Percentiles rank a stretch among this genome's conserved stretches.
These are phyloP conservation scores for Plectosphaerella cucumerina DNA, from an alignment of 2,329 filamentous ascomycete genomes.

Conservation along the genomic window DNA sequence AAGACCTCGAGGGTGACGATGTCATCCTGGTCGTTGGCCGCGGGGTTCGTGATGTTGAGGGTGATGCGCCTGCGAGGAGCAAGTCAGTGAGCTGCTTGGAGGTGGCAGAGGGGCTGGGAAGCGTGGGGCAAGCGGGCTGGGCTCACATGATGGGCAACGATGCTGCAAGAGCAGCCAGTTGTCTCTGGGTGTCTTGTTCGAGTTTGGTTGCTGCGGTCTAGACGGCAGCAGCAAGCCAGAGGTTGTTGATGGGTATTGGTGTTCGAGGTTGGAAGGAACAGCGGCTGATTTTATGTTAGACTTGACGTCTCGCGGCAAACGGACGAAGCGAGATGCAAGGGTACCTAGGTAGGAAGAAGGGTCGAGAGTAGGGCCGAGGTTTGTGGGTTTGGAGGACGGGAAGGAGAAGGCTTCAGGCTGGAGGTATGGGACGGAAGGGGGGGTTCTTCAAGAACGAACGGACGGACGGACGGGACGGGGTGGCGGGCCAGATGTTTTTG, in stretches of 20 bases:
- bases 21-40: constrained; percentile 62
- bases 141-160: neutral
- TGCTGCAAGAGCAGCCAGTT: neutral
- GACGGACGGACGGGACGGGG: neutral
- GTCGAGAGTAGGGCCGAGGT: no score
- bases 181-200: no score
- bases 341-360: no score
- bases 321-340: no score
- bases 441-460: neutral
- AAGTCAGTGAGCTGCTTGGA: constrained; percentile 7
- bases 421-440: neutral
- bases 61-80: constrained; percentile 69
- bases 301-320: no score
- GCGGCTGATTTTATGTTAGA: no score
- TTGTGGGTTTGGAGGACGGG: no score
- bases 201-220: no score
- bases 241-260: no score
- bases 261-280: no score
- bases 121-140: neutral
- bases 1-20: constrained; percentile 80
- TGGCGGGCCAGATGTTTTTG: neutral
- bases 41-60: constrained; percentile 74
- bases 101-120: neutral
- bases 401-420: no score
- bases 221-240: no score